A percentile compares a stretch with the other conserved stretches of the same genome.
These are phyloP conservation scores for Colletotrichum coccodes DNA, from an alignment of 2,329 filamentous ascomycete genomes.

Conservation along the genomic window DNA sequence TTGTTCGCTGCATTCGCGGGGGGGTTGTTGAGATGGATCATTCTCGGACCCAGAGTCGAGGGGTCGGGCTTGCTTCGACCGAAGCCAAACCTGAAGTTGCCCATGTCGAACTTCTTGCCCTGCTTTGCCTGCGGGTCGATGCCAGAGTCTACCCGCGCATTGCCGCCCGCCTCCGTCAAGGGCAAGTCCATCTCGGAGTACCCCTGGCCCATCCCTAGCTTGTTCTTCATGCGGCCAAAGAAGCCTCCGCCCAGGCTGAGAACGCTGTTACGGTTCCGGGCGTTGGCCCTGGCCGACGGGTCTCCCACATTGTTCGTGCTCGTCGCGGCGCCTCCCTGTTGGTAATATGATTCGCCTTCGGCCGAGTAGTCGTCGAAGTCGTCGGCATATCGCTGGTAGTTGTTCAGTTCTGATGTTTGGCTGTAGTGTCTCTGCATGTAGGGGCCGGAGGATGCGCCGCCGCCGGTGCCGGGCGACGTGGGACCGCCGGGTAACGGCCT, in stretches of 20 bases:
- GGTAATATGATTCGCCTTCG: constrained; percentile 85
- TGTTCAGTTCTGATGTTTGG: constrained; percentile 85
- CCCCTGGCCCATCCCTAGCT: constrained; percentile 85
- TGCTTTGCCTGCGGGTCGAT: constrained; percentile 50
- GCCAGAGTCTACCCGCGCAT: constrained; percentile 54
- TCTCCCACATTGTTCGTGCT: constrained; percentile 34
- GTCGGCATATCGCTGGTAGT: constrained; percentile 91
- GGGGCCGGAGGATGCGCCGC: constrained; percentile 47
- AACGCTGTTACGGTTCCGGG: constrained; percentile 88
- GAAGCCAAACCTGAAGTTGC: constrained; percentile 93
- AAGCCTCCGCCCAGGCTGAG: constrained; percentile 87
- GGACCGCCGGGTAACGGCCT: constrained; percentile 47
- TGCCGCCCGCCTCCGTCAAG: constrained; percentile 78
- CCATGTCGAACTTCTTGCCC: constrained; percentile 72
- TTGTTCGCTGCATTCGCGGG: constrained; percentile 90
- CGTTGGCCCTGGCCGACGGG: constrained; percentile 53
- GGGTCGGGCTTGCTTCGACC: constrained; percentile 87
- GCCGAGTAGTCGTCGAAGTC: constrained; percentile 85
- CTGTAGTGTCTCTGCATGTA: constrained; percentile 63
- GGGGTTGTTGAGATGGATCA: constrained; percentile 96
- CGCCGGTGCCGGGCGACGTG: constrained; percentile 29
- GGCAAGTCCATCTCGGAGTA: constrained; percentile 99
- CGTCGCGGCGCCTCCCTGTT: constrained; percentile 63
- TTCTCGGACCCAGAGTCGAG: constrained; percentile 87
- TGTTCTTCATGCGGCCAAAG: constrained; percentile 87